Evolutionary conservation across 805 yeast species (phyloP).

Genomic region (Starmerella etchellsii): DNA sequence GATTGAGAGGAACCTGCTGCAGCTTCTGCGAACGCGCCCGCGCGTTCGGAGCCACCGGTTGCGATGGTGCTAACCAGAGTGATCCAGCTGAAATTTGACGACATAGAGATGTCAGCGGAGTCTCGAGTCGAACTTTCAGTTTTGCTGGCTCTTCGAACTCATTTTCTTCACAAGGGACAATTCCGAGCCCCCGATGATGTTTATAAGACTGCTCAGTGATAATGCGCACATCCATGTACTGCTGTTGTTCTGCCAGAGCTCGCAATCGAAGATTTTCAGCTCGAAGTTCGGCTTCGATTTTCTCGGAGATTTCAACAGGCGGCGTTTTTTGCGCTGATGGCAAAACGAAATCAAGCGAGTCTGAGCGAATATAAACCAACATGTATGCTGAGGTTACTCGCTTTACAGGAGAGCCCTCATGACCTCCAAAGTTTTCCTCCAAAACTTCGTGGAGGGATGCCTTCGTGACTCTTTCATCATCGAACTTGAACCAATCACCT

Average conservation of each 20-base stretch:
- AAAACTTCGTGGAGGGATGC: slow-evolving; percentile 77
- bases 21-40: slow-evolving; percentile 10
- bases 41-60: slow-evolving; percentile 3
- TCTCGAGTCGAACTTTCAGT: slow-evolving; percentile 12
- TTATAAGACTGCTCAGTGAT: slow-evolving; percentile 2
- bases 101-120: slow-evolving; percentile 5
- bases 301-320: slow-evolving; percentile 44
- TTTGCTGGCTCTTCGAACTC: slow-evolving; percentile 9
- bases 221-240: slow-evolving; percentile 12
- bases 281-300: slow-evolving; percentile 49
- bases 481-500: slow-evolving; percentile 69
- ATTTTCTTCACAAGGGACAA: slow-evolving; percentile 11
- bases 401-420: slow-evolving; percentile 37
- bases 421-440: slow-evolving; percentile 84
- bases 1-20: slow-evolving; percentile 5
- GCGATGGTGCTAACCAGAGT: slow-evolving; percentile 13
- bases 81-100: slow-evolving; percentile 9
- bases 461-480: slow-evolving; percentile 86
- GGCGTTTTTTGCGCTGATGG: slow-evolving; percentile 47
- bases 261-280: slow-evolving; percentile 41
- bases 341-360: slow-evolving; percentile 43
- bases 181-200: slow-evolving; percentile 14
- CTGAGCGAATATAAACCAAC: slow-evolving; percentile 79
- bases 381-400: slow-evolving; percentile 92
- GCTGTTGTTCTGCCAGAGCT: slow-evolving; percentile 57